A percentile compares a stretch with the other conserved stretches of the same genome.
Conservation (phyloP, 129 eudicot genomes). For the Gnaphalium uliginosum region DNA sequence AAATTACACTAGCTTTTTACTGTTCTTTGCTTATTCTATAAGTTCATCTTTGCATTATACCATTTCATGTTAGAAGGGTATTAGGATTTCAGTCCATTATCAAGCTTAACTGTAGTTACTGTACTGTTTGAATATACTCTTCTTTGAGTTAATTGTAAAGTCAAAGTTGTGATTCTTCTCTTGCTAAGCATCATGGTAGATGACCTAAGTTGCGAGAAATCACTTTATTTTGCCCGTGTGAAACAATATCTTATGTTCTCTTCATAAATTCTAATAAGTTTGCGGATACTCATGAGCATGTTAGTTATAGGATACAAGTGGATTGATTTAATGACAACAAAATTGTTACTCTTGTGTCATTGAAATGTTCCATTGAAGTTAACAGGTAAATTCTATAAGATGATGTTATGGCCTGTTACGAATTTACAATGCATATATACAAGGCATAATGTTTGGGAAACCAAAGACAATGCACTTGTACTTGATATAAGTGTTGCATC, state of each 20-base stretch:
- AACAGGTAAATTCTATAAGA: background rate
- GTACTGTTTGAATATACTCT: too few species aligned
- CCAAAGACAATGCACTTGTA: background rate
- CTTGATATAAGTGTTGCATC: background rate
- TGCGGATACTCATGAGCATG: slow-evolving; percentile 14
- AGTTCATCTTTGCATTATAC: background rate
- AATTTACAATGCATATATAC: background rate
- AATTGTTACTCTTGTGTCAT: background rate
- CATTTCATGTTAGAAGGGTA: background rate
- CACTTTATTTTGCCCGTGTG: background rate
- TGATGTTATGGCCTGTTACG: background rate
- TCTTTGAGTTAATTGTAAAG: slow-evolving; percentile 1
- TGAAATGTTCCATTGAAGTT: background rate
- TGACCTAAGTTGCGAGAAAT: background rate
- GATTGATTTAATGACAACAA: background rate
- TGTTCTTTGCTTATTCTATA: background rate
- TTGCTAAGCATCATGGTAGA: slow-evolving; percentile 12
- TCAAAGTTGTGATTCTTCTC: slow-evolving; percentile 5
- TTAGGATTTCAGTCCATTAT: background rate
- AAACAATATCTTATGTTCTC: background rate
- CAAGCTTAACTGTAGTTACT: background rate
- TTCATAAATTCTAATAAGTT: background rate
- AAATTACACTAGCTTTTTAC: background rate
- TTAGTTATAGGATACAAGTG: slow-evolving; percentile 8
- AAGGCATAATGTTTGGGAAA: background rate